Evolutionary conservation across 768 basidiomycete species (phyloP), one percentile per base, ranked within the genome.

Genomic region (Xerocomus potaroensis): DNA sequence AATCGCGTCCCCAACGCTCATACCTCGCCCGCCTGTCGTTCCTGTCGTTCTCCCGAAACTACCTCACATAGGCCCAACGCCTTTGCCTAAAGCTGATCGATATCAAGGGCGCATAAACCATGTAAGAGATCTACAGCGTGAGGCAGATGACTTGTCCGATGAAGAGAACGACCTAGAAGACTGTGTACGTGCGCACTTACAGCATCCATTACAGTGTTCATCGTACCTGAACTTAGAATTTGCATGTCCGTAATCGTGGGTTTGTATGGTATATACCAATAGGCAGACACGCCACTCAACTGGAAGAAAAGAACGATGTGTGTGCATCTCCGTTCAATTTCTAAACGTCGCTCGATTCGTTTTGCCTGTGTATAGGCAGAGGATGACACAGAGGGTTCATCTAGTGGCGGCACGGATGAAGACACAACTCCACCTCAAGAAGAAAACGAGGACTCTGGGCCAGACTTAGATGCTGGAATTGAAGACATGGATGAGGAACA

Each of bases 241-340:
- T 72, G 24, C 67, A 69, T 45, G 77, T 90, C 27, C 78, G 76
- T 50, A 81, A 80, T 51, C 76, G 84, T 27, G 88, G 88, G 9
- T 82, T 72, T 49, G 72, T 64, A 51, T 87, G 78, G 58, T 71
- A 87, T 18, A 74, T 91, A 21, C 87, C 87, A 6, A 84, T 88
- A 35, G 88, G 88, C 8, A 77, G 81, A 41, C 73, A 74, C 44
- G 71, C 85, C 45, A 91, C 88, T 12, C 81, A 81, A 55, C 77
- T 81, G 51, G 88, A 91, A 59, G 88, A 91, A 66, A 89, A 87
- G 70, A 89, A 88, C 60, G 88, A 91, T 60, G 88, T 88, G 48
- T 44, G 74, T 64, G 37, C 44, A 15, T 31, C 40, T 35, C n/a
- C 29, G 21, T 16, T 33, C 15, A 8, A 14, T 22, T 23, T 38